Evolutionary conservation across 2,329 filamentous ascomycete genomes (phyloP), one percentile per base, ranked within the genome.

Genomic region (Sphaceloma murrayae): DNA sequence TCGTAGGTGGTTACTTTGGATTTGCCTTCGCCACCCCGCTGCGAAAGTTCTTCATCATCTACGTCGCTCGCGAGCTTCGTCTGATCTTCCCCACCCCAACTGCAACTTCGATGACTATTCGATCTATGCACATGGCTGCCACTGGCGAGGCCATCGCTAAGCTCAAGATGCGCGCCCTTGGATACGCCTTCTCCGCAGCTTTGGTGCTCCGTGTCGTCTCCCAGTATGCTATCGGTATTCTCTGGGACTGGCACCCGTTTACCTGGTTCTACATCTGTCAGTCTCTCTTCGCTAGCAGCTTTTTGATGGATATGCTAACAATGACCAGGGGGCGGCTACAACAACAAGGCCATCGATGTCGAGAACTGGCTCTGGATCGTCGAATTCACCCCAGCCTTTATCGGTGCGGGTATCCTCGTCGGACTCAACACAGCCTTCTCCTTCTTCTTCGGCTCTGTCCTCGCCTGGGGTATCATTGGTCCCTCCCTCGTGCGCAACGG

Each of bases 11-110:
- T 14, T 77, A 77, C 60, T 78, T 78, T 57, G 77, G 77, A 11
- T 67, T 79, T 47, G 78, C 78, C 58, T 78, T 78, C 51, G 74
- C 74, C 44, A 76, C 75, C 0, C 75, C 77, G 5, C 67, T 51
- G 30, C 73, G 77, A 46, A 78, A 77, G 55, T 80, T 80, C 62
- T 80, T 79, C 62, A 71, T 80, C 56, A 72, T 80, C 56, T 73
- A 77, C 46, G 73, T 78, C 7, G 73, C 73, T 2, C 66, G 73
- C 6, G 73, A 78, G 57, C 62, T 77, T 19, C 69, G 68, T 45
- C 64, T 78, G 30, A 66, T 77, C 45, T 78, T 78, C 58, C 75
- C 75, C 2, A 70, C 73, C 0, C 62, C 74, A 0, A 75, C 73
- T 16, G 75, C 75, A 4, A 75, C 74, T 2, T 74, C 74, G 9